These are phyloP conservation scores for Harringtonia aguacate DNA, from an alignment of 2,329 filamentous ascomycete genomes.

Conservation along the genomic window DNA sequence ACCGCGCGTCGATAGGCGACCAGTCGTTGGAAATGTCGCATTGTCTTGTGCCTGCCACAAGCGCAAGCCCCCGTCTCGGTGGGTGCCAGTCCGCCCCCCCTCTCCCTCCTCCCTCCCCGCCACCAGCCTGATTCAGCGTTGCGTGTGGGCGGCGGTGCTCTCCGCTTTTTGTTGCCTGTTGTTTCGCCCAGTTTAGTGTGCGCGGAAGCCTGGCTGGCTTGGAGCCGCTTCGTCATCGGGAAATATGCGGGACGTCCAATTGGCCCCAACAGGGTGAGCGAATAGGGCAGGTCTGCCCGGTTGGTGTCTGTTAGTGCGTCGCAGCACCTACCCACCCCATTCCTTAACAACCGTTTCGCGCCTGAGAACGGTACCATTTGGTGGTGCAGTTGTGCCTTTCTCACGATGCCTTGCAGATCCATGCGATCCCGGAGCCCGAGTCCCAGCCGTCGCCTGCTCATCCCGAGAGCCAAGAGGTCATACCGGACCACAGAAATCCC, in stretches of 20 bases:
- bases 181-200: not conserved
- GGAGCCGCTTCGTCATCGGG: not conserved
- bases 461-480: no score
- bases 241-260: not conserved
- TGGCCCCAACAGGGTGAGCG: no score
- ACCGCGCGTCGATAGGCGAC: not conserved
- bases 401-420: no score
- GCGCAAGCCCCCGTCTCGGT: not conserved
- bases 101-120: not conserved
- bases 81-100: not conserved
- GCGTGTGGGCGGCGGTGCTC: not conserved
- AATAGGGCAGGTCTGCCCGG: not conserved
- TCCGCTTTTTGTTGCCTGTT: not conserved
- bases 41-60: no score
- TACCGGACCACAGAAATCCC: no score
- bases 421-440: no score
- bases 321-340: not conserved
- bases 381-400: no score
- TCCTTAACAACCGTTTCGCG: no score
- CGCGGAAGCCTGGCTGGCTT: not conserved
- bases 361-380: no score
- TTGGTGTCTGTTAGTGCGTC: not conserved
- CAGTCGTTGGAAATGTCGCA: not conserved
- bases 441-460: no score
- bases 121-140: not conserved